phyloP scores from a whole-genome alignment of 148 eudicot species.

The Dianthus caryophyllus region DNA sequence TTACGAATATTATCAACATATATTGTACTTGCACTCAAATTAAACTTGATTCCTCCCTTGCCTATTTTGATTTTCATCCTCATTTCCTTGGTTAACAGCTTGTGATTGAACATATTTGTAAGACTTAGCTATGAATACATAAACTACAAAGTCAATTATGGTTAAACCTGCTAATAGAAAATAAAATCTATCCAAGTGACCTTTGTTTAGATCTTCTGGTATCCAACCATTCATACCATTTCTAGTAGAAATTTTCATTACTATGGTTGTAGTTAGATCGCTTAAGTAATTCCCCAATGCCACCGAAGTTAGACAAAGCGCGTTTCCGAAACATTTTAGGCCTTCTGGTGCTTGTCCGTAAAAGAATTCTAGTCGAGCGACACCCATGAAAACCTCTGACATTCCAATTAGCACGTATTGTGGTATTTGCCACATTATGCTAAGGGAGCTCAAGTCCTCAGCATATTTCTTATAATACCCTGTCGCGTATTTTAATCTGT shows the following conservation, averaged over 20 bases:
- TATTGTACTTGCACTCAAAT: no score
- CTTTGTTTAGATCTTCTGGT: conserved; percentile 58
- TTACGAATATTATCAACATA: no score
- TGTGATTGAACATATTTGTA: conserved; percentile 43
- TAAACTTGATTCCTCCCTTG: conserved; percentile 15
- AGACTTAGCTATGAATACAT: conserved; percentile 44
- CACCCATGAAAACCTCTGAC: conserved; percentile 75
- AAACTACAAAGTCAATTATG: conserved; percentile 41
- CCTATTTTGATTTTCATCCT: background rate
- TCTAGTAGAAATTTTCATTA: conserved; percentile 44
- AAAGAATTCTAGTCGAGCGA: conserved; percentile 73
- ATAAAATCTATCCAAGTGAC: conserved; percentile 56
- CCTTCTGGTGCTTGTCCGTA: conserved; percentile 61
- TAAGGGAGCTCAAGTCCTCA: conserved; percentile 42
- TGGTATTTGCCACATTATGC: conserved; percentile 70
- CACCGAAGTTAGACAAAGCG: conserved; percentile 64
- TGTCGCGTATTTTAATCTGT: conserved; percentile 33
- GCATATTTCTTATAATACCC: conserved; percentile 24
- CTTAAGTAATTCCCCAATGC: conserved; percentile 68
- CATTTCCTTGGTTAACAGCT: conserved; percentile 19
- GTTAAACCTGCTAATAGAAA: conserved; percentile 53
- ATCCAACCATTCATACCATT: conserved; percentile 61
- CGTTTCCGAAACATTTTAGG: conserved; percentile 72
- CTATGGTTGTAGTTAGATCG: conserved; percentile 46
- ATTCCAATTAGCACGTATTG: conserved; percentile 66